phyloP scores from a whole-genome alignment of 2,329 filamentous ascomycete genomes.

The Diaporthe humulicola region DNA sequence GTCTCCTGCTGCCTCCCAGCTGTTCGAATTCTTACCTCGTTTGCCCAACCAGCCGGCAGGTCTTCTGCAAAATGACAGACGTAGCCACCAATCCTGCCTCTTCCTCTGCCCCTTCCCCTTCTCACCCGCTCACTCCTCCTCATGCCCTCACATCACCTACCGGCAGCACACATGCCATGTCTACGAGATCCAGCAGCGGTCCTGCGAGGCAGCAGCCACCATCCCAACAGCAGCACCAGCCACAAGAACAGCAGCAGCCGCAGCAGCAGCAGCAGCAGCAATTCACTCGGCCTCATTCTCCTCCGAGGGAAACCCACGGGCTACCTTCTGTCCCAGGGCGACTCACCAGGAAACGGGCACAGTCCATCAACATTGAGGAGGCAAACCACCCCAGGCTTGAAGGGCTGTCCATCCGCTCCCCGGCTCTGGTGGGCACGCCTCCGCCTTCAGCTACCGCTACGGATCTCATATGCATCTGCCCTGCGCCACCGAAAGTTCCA shows the following conservation, averaged over 20 bases:
- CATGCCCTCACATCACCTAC: conserved; percentile 35
- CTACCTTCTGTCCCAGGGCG: conserved; percentile 38
- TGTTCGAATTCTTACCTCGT: conserved; percentile 24
- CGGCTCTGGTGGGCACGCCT: conserved; percentile 44
- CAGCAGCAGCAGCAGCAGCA: conserved; percentile 1
- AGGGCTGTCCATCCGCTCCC: conserved; percentile 52
- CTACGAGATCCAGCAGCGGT: conserved; percentile 41
- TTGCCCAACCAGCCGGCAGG: conserved; percentile 35
- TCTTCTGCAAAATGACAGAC: conserved; percentile 41
- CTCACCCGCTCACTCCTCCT: conserved; percentile 38
- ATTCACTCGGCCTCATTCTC: background rate
- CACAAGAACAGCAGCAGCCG: conserved; percentile 3
- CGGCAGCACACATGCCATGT: conserved; percentile 40
- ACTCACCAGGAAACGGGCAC: conserved; percentile 57
- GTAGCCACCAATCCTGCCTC: conserved; percentile 37
- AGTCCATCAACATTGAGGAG: conserved; percentile 60
- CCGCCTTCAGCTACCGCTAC: conserved; percentile 44
- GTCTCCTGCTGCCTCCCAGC: conserved; percentile 29
- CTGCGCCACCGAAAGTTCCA: conserved; percentile 69
- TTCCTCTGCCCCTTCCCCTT: conserved; percentile 39
- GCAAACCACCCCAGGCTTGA: conserved; percentile 55
- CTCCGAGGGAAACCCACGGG: conserved; percentile 25
- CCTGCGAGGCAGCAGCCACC: conserved; percentile 35
- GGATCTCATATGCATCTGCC: conserved; percentile 68
- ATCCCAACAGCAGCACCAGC: conserved; percentile 23